Conservation (phyloP, 1,284 basidiomycete species). For the Fistulinella cinereoalba region DNA sequence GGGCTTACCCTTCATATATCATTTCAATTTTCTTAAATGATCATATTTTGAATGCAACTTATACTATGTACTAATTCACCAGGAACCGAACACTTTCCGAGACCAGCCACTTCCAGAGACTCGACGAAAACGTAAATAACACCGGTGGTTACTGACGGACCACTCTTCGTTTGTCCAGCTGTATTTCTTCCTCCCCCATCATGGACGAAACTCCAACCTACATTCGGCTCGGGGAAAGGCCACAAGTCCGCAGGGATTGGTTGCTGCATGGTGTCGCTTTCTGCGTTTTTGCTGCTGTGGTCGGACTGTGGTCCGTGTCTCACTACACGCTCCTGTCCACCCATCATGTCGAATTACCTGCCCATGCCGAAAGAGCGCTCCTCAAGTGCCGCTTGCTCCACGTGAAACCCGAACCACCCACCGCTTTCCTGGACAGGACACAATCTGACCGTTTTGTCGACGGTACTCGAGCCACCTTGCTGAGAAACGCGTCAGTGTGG, state of each 20-base stretch:
- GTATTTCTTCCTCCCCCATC: background rate
- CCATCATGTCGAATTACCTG: conserved; percentile 18
- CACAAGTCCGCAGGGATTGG: conserved; percentile 5
- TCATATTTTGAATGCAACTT: too few relatives aligned
- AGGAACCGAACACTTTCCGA: too few relatives aligned
- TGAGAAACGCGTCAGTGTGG: conserved; percentile 72
- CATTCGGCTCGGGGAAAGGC: background rate
- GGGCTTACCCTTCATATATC: too few relatives aligned
- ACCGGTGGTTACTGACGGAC: too few relatives aligned
- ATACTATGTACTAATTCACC: too few relatives aligned
- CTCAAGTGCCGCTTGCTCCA: conserved; percentile 31
- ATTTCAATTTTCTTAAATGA: too few relatives aligned
- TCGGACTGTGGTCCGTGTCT: conserved; percentile 23
- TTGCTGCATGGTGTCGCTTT: conserved; percentile 15
- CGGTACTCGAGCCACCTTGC: conserved; percentile 52
- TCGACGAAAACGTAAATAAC: too few relatives aligned
- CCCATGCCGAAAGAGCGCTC: conserved; percentile 27
- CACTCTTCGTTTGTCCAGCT: too few relatives aligned
- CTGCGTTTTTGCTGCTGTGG: conserved; percentile 13
- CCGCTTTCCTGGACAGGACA: conserved; percentile 41
- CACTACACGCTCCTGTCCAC: conserved; percentile 5
- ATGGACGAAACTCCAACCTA: conserved; percentile 34
- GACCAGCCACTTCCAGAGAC: too few relatives aligned
- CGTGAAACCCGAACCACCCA: conserved; percentile 26
- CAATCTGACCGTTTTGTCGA: conserved; percentile 59